phyloP scores from a whole-genome alignment of 768 basidiomycete genomes.

The Amyloporia xantha region DNA sequence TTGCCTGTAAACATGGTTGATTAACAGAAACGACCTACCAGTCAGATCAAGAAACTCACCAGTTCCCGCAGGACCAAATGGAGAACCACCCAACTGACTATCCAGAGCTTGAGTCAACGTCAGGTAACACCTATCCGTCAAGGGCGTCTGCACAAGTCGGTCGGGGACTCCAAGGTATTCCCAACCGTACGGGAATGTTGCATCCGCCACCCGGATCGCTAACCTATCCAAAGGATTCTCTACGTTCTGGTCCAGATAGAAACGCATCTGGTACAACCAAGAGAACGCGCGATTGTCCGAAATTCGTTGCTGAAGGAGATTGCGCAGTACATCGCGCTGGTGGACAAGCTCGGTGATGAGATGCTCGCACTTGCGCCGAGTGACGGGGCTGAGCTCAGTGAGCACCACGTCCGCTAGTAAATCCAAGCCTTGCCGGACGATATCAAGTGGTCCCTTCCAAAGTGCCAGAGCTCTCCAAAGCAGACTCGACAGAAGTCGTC shows the following conservation, averaged over 20 bases:
- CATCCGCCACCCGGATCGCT: conserved; percentile 80
- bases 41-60: conserved; percentile 43
- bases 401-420: conserved; percentile 96
- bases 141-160: conserved; percentile 93
- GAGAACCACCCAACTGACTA: conserved; percentile 92
- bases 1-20: conserved; percentile 52
- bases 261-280: conserved; percentile 99
- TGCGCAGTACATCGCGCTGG: conserved; percentile 89
- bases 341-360: conserved; percentile 98
- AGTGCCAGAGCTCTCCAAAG: conserved; percentile 47
- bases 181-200: conserved; percentile 95
- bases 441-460: conserved; percentile 67
- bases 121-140: conserved; percentile 95
- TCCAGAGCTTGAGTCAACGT: conserved; percentile 94
- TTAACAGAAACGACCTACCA: no score
- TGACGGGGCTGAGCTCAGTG: conserved; percentile 79
- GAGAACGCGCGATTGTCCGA: conserved; percentile 67
- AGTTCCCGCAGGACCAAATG: conserved; percentile 97
- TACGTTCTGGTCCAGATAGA: conserved; percentile 73
- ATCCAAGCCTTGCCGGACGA: conserved; percentile 78
- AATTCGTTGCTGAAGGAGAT: conserved; percentile 61
- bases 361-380: conserved; percentile 97
- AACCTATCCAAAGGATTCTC: conserved; percentile 78
- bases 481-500: conserved; percentile 77
- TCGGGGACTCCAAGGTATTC: conserved; percentile 98